phyloP scores from a whole-genome alignment of 1,139 yeast genomes.

The Geotrichum citri-aurantii region DNA sequence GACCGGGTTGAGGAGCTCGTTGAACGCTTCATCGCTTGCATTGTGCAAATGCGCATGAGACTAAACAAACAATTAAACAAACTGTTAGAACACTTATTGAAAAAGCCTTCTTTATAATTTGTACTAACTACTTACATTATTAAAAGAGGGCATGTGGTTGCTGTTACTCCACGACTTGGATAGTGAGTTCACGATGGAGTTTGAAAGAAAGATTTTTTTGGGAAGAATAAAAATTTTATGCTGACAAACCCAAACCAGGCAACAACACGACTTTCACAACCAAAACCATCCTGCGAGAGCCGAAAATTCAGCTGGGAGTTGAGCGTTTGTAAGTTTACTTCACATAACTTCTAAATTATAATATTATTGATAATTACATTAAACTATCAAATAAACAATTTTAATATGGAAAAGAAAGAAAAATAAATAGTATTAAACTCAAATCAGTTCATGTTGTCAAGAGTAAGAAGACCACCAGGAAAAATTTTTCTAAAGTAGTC shows the following conservation, averaged over 20 bases:
- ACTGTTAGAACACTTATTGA: not conserved
- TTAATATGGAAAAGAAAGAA: not conserved
- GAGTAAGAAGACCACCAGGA: constrained; percentile 16
- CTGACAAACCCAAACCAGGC: not conserved
- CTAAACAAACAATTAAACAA: not conserved
- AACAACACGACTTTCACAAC: not conserved
- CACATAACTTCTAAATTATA: not conserved
- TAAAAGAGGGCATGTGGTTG: constrained; percentile 12
- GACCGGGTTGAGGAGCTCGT: constrained; percentile 68
- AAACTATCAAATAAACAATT: not conserved
- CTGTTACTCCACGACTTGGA: not conserved
- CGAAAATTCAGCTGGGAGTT: not conserved
- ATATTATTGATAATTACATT: not conserved
- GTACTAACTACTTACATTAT: constrained; percentile 15
- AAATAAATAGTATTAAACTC: not conserved
- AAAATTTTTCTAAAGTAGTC: constrained; percentile 13
- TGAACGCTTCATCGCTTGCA: constrained; percentile 39
- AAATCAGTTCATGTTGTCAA: constrained; percentile 14
- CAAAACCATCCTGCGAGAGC: not conserved
- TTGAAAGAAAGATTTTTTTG: not conserved
- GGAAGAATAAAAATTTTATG: not conserved
- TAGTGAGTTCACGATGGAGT: not conserved
- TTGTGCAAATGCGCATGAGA: constrained; percentile 11
- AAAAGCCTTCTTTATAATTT: too few species aligned
- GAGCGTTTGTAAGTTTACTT: too few species aligned